Evolutionary conservation across 495 filamentous ascomycete species (phyloP).

Genomic region (Penicillium mononematosum): DNA sequence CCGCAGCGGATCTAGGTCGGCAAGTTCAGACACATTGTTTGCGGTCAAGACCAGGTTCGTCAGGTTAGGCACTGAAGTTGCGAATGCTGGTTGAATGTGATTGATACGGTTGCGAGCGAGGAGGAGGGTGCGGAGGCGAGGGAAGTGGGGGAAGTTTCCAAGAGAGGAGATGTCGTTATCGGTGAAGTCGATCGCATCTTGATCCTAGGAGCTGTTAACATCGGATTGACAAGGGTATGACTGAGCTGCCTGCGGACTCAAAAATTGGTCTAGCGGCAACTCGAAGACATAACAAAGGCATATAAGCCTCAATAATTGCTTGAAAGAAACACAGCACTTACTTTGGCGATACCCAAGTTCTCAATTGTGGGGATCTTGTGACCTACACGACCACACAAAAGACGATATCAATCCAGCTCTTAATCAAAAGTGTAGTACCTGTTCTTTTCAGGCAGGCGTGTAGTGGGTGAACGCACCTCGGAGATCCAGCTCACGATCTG

Average conservation of each 20-base stretch:
- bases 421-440: slow-evolving; percentile 82
- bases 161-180: slow-evolving; percentile 93
- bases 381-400: slow-evolving; percentile 64
- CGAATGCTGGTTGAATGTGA: slow-evolving; percentile 71
- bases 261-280: neutral
- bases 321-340: slow-evolving; percentile 35
- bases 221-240: neutral
- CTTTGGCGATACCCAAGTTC: slow-evolving; percentile 94
- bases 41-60: slow-evolving; percentile 72
- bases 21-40: slow-evolving; percentile 74
- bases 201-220: slow-evolving; percentile 50
- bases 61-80: slow-evolving; percentile 73
- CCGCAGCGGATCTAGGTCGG: slow-evolving; percentile 83
- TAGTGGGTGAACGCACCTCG: slow-evolving; percentile 77
- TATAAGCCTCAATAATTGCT: too few relatives aligned
- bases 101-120: slow-evolving; percentile 85
- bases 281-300: neutral
- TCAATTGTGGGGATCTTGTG: slow-evolving; percentile 98
- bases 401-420: slow-evolving; percentile 83
- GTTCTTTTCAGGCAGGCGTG: slow-evolving; percentile 73
- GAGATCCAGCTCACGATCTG: slow-evolving; percentile 97
- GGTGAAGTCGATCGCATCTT: slow-evolving; percentile 96
- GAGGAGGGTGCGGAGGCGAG: slow-evolving; percentile 80
- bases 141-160: slow-evolving; percentile 91
- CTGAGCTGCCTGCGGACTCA: neutral